A percentile compares a stretch with the other conserved stretches of the same genome.
phyloP scores from a whole-genome alignment of 2,329 filamentous ascomycete species.

The Cordyceps farinosa region DNA sequence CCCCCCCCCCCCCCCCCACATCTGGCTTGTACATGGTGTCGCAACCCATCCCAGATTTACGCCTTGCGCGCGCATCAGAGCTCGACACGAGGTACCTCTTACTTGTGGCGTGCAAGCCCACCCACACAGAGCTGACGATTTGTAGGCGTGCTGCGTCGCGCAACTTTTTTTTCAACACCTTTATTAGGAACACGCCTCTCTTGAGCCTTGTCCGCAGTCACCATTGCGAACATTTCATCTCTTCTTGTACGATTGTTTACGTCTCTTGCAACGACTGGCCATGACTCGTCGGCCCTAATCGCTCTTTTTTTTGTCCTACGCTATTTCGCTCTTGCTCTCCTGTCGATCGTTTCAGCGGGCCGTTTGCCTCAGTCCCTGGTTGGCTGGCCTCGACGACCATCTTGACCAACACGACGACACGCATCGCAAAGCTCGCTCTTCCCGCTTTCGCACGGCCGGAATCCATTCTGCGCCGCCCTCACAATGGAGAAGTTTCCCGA shows the following conservation, averaged over 20 bases:
- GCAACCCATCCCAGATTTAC: not conserved
- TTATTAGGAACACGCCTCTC: not conserved
- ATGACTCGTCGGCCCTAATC: constrained; percentile 10
- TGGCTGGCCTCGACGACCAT: not conserved
- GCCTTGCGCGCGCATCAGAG: not conserved
- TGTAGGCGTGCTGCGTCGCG: not conserved
- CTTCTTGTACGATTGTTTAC: constrained; percentile 8
- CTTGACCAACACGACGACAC: not conserved
- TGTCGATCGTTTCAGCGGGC: constrained; percentile 14
- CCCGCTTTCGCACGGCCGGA: not conserved
- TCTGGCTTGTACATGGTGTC: not conserved
- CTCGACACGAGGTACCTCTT: not conserved
- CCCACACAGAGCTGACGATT: constrained; percentile 6
- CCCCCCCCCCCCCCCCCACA: not conserved
- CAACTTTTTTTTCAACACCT: not conserved
- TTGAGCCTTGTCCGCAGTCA: not conserved
- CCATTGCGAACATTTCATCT: not conserved
- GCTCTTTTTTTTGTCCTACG: not conserved
- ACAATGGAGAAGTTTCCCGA: constrained; percentile 58
- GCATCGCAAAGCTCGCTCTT: not conserved
- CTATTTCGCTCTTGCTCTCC: not conserved
- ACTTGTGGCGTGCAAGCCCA: not conserved
- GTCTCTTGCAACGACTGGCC: constrained; percentile 6
- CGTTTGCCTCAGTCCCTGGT: not conserved
- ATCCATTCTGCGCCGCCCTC: not conserved